A percentile compares a stretch with the other conserved stretches of the same genome.
These are phyloP conservation scores for Sedum album DNA, from an alignment of 164 flowering plant species.

Conservation along the genomic window DNA sequence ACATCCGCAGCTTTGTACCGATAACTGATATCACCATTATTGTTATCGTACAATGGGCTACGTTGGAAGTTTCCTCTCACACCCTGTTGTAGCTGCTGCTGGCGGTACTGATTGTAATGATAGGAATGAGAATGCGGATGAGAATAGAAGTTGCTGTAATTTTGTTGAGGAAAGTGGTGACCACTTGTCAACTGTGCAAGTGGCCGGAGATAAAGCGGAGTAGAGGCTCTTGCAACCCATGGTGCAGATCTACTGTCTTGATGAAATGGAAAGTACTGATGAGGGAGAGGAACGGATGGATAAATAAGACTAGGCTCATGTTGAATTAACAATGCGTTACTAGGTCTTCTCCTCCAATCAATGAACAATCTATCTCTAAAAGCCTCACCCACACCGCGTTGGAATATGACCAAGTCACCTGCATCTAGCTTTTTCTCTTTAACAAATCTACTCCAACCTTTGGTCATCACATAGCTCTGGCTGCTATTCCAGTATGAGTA, in stretches of 20 bases:
- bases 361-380: constrained; percentile 54
- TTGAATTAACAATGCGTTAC: constrained; percentile 16
- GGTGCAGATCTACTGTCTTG: constrained; percentile 19
- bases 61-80: neutral
- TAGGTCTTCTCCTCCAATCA: constrained; percentile 74
- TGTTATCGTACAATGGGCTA: neutral
- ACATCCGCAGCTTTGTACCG: neutral
- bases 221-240: constrained; percentile 17
- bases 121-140: neutral
- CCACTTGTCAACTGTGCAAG: constrained; percentile 8
- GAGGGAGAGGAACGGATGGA: constrained; percentile 5
- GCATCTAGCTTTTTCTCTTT: constrained; percentile 92
- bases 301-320: constrained; percentile 7
- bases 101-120: constrained; percentile 1
- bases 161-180: constrained; percentile 9
- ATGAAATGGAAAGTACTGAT: constrained; percentile 16
- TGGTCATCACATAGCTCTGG: constrained; percentile 98
- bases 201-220: neutral
- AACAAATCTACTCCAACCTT: constrained; percentile 95
- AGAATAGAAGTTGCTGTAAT: constrained; percentile 12
- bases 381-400: constrained; percentile 50
- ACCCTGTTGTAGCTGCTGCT: neutral
- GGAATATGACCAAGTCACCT: constrained; percentile 82
- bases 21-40: neutral
- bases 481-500: constrained; percentile 98